These are phyloP conservation scores for Bolboschoenoplectus hybrid DNA, from an alignment of 202 grass and related monocot species.

Conservation along the genomic window DNA sequence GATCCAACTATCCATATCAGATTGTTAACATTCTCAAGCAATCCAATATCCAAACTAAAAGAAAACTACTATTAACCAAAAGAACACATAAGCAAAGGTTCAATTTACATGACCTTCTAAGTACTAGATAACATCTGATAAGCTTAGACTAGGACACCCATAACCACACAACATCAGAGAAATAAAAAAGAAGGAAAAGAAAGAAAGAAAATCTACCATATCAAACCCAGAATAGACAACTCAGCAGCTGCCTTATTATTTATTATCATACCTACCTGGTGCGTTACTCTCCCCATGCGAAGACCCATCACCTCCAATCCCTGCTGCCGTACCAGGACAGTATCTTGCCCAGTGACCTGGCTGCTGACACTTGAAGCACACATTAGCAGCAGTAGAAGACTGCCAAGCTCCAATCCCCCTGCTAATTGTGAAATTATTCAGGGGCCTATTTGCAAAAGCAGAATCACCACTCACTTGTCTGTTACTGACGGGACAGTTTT, in stretches of 20 bases:
- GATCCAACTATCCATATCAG: background rate
- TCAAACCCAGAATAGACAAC: background rate
- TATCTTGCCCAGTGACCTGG: conserved; percentile 45
- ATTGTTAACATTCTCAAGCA: background rate
- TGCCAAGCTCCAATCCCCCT: background rate
- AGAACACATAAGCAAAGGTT: background rate
- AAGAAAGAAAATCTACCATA: background rate
- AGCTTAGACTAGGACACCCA: background rate
- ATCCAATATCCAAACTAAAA: background rate
- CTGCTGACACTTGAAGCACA: conserved; percentile 47
- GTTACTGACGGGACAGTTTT: conserved; percentile 47
- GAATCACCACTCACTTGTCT: conserved; percentile 44
- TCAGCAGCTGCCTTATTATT: background rate
- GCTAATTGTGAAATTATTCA: background rate
- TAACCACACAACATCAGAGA: background rate
- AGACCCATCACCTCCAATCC: background rate
- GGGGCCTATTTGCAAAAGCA: conserved; percentile 34
- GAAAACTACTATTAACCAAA: background rate
- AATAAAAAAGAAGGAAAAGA: too few relatives aligned
- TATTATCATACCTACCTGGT: background rate
- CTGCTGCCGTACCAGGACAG: conserved; percentile 21
- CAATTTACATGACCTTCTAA: background rate
- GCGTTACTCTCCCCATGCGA: background rate
- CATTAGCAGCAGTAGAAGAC: background rate
- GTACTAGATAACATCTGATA: background rate